phyloP scores from a whole-genome alignment of 345 rosid genomes.

The Sonneratia alba region DNA sequence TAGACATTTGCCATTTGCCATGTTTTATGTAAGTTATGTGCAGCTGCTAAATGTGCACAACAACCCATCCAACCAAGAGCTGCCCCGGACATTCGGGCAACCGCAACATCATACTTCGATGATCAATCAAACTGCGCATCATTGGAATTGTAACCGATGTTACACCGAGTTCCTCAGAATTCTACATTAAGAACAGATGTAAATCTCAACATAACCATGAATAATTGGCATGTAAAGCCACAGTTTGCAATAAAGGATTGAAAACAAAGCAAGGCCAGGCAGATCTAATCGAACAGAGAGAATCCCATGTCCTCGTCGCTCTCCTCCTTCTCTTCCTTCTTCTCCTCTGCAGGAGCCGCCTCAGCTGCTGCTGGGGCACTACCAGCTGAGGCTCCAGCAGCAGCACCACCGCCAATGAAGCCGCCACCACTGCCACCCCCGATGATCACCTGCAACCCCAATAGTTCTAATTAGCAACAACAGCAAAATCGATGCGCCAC shows the following conservation, averaged over 20 bases:
- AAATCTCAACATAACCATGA: background rate
- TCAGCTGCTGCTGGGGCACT: constrained; percentile 6
- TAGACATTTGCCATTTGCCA: too few species aligned
- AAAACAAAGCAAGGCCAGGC: background rate
- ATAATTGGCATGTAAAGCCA: background rate
- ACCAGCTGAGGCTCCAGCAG: constrained; percentile 4
- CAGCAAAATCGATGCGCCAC: background rate
- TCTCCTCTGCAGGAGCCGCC: constrained; percentile 7
- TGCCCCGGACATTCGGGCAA: too few species aligned
- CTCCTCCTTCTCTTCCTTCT: constrained; percentile 12
- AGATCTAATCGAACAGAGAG: constrained; percentile 9
- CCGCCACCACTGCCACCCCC: constrained; percentile 1
- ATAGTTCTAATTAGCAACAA: background rate
- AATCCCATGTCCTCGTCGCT: constrained; percentile 10
- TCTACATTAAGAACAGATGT: background rate
- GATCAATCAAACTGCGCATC: background rate
- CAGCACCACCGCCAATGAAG: background rate
- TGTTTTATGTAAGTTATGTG: too few species aligned
- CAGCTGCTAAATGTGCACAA: too few species aligned
- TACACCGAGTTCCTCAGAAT: background rate
- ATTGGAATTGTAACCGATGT: background rate
- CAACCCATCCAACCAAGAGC: too few species aligned
- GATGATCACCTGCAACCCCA: background rate
- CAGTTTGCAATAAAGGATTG: background rate
- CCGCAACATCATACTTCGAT: too few species aligned